Percentiles rank a stretch among this genome's conserved stretches.
Conservation (phyloP, 305 asterid genomes). For the Fraxinus angustifolia region DNA sequence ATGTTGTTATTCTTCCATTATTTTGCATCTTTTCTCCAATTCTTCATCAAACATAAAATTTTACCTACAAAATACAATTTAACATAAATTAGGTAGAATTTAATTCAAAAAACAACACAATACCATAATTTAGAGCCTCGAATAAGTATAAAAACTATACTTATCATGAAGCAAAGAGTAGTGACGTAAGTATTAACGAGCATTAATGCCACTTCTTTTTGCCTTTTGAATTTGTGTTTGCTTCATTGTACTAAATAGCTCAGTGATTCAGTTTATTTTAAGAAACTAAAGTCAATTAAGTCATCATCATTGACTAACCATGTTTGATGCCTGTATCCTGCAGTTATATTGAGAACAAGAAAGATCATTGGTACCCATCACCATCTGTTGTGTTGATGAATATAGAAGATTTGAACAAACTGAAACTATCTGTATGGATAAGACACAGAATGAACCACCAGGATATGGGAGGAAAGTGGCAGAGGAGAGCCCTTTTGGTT, state of each 20-base stretch:
- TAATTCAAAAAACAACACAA: no score
- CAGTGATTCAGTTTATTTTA: background rate
- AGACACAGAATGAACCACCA: slow-evolving; percentile 75
- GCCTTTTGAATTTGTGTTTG: background rate
- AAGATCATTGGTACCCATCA: slow-evolving; percentile 64
- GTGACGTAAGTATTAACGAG: slow-evolving; percentile 32
- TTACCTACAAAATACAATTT: no score
- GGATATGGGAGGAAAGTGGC: slow-evolving; percentile 67
- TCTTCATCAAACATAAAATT: no score
- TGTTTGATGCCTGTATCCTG: background rate
- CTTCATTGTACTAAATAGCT: background rate
- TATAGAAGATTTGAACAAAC: slow-evolving; percentile 31
- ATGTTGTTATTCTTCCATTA: no score
- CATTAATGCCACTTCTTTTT: background rate
- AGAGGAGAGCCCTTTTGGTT: slow-evolving; percentile 51
- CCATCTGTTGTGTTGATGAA: slow-evolving; percentile 54
- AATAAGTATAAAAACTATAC: no score
- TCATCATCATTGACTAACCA: background rate
- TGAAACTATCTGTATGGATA: slow-evolving; percentile 60
- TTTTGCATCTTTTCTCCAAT: no score
- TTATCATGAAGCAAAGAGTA: slow-evolving; percentile 46
- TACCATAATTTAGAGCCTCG: no score
- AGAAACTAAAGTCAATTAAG: background rate
- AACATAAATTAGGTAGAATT: no score
- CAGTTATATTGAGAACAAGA: slow-evolving; percentile 59